Conservation (phyloP, 2,329 filamentous ascomycete species). For the Cladosporium phlei region DNA sequence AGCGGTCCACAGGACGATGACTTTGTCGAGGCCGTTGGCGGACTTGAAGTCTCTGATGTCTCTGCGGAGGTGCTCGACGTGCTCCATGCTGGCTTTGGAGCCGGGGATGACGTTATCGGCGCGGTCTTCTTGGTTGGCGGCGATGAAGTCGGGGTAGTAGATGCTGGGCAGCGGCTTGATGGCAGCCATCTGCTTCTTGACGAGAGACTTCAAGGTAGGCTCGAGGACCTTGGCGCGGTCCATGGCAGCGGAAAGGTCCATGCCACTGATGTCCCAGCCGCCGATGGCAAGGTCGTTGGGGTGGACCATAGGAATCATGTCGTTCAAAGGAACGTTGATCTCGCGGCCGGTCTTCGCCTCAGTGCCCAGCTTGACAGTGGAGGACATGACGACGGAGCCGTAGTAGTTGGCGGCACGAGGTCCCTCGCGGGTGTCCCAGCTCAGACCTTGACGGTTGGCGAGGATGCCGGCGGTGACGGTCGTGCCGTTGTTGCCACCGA, state of each 20-base stretch:
- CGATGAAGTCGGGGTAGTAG: constrained; percentile 99
- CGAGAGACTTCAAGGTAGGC: constrained; percentile 82
- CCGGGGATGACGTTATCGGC: constrained; percentile 87
- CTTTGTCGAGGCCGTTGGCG: constrained; percentile 79
- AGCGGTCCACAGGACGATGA: constrained; percentile 97
- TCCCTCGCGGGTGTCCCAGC: constrained; percentile 93
- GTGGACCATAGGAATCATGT: constrained; percentile 92
- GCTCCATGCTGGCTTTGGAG: constrained; percentile 74
- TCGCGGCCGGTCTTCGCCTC: constrained; percentile 80
- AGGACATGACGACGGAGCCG: constrained; percentile 93
- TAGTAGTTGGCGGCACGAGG: constrained; percentile 89
- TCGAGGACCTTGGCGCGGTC: constrained; percentile 93
- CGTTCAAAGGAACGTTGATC: constrained; percentile 93
- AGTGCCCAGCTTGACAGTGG: constrained; percentile 91
- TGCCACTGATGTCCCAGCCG: constrained; percentile 92
- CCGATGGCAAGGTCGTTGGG: constrained; percentile 93
- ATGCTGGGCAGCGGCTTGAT: constrained; percentile 89
- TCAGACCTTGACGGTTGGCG: constrained; percentile 80
- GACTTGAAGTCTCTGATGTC: constrained; percentile 94
- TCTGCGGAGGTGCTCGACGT: constrained; percentile 87
- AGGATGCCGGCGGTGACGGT: constrained; percentile 96
- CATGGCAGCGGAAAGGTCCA: constrained; percentile 89
- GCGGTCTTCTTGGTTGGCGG: constrained; percentile 93
- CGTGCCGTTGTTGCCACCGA: constrained; percentile 96
- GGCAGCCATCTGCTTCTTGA: constrained; percentile 86